Conservation (phyloP, 164 flowering plant species). For the Protea cynaroides region DNA sequence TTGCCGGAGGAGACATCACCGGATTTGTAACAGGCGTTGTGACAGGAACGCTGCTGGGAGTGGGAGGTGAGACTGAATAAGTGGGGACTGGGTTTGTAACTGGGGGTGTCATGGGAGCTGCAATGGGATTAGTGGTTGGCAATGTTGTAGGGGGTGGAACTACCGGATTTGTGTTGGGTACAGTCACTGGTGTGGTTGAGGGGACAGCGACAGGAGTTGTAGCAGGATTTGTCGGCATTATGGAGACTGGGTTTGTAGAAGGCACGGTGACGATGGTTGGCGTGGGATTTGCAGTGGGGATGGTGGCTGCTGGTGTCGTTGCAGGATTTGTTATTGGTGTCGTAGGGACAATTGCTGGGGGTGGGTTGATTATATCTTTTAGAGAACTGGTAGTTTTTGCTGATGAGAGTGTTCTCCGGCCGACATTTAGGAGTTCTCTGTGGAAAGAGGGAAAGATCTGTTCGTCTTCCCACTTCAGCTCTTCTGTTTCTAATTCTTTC, state of each 20-base stretch:
- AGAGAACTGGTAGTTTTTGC: constrained; percentile 3
- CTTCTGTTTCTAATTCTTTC: constrained; percentile 20
- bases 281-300: constrained; percentile 19
- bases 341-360: constrained; percentile 6
- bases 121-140: constrained; percentile 30
- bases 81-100: constrained; percentile 49
- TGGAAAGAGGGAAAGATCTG: constrained; percentile 23
- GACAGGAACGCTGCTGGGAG: constrained; percentile 25
- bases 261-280: constrained; percentile 45
- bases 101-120: constrained; percentile 40
- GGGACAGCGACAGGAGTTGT: constrained; percentile 13
- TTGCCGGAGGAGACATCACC: constrained; percentile 6
- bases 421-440: constrained; percentile 31
- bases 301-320: constrained; percentile 12
- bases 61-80: constrained; percentile 30
- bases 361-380: constrained; percentile 11
- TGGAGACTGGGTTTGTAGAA: constrained; percentile 28
- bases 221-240: constrained; percentile 14
- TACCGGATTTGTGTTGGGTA: constrained; percentile 12
- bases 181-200: constrained; percentile 16
- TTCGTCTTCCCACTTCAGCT: constrained; percentile 24
- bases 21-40: constrained; percentile 26
- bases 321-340: constrained; percentile 20
- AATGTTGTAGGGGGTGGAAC: constrained; percentile 14
- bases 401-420: neutral